A percentile compares a stretch with the other conserved stretches of the same genome.
Conservation (phyloP, 2,329 filamentous ascomycete species). For the Aspergillus novoparasiticus region DNA sequence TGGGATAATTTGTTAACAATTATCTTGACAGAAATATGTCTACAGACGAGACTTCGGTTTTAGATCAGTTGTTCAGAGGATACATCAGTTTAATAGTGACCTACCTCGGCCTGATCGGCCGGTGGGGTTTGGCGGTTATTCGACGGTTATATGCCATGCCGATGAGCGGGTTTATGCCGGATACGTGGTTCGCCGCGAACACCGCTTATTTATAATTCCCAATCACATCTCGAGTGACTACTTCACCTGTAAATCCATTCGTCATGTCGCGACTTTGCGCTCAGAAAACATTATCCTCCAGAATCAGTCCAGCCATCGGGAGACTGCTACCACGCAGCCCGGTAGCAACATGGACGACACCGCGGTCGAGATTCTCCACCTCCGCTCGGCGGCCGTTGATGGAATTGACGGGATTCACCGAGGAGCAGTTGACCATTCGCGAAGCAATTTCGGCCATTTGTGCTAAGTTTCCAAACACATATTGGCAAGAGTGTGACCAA, state of each 20-base stretch:
- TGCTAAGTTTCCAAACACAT: conserved; percentile 68
- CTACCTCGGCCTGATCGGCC: not conserved
- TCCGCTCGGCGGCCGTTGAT: conserved; percentile 55
- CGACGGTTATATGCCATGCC: conserved; percentile 8
- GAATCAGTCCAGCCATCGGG: not conserved
- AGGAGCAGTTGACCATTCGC: conserved; percentile 71
- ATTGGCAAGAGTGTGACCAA: conserved; percentile 76
- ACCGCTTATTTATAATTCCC: not conserved
- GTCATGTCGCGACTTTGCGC: conserved; percentile 12
- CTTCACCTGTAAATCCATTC: not conserved
- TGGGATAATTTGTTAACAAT: not conserved
- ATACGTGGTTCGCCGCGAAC: not conserved
- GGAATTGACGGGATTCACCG: conserved; percentile 72
- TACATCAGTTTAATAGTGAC: not conserved
- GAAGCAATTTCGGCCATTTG: conserved; percentile 71
- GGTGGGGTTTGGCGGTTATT: conserved; percentile 3
- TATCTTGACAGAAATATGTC: not conserved
- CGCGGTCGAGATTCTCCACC: conserved; percentile 32
- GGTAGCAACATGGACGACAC: not conserved
- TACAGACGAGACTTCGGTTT: not conserved
- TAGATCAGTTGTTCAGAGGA: not conserved
- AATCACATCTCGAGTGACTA: not conserved
- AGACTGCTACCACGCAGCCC: not conserved
- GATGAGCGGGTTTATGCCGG: conserved; percentile 5
- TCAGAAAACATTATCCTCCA: not conserved